Conservation (phyloP, 345 rosid genomes). For the Boechera stricta region DNA sequence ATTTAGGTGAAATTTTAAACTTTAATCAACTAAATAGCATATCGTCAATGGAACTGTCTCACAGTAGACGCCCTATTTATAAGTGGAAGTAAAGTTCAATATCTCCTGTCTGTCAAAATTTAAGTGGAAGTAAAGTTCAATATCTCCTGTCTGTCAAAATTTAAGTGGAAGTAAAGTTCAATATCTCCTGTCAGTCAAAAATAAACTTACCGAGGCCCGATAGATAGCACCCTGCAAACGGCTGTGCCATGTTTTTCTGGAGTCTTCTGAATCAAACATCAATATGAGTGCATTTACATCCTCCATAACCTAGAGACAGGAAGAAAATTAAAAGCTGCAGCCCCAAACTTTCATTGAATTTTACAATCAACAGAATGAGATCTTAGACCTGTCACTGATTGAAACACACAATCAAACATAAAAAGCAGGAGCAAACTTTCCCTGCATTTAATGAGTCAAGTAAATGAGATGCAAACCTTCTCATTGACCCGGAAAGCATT, state of each 20-base stretch:
- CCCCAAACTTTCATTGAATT: slow-evolving; percentile 8
- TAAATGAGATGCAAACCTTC: slow-evolving; percentile 54
- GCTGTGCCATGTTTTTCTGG: slow-evolving; percentile 75
- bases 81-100: slow-evolving; percentile 21
- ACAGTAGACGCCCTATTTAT: slow-evolving; percentile 7
- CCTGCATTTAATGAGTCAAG: slow-evolving; percentile 28
- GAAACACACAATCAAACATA: slow-evolving; percentile 30
- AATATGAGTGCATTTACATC: slow-evolving; percentile 79
- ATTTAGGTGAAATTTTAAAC: slow-evolving; percentile 12
- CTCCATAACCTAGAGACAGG: slow-evolving; percentile 69
- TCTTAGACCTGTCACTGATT: slow-evolving; percentile 7
- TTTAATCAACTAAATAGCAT: slow-evolving; percentile 19
- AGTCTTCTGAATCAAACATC: slow-evolving; percentile 73
- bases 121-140: slow-evolving; percentile 21
- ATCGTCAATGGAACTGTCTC: slow-evolving; percentile 23
- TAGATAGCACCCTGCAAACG: slow-evolving; percentile 90
- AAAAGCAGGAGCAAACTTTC: slow-evolving; percentile 25
- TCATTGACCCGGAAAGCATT: slow-evolving; percentile 61
- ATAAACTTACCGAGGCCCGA: slow-evolving; percentile 73
- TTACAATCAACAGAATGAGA: slow-evolving; percentile 19
- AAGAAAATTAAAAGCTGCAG: slow-evolving; percentile 10
- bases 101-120: background rate
- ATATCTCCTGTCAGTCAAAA: background rate
- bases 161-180: slow-evolving; percentile 19
- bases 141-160: background rate